Percentiles rank a stretch among this genome's conserved stretches.
phyloP scores from a whole-genome alignment of 306 rosid species.

The Nissolia schottii region DNA sequence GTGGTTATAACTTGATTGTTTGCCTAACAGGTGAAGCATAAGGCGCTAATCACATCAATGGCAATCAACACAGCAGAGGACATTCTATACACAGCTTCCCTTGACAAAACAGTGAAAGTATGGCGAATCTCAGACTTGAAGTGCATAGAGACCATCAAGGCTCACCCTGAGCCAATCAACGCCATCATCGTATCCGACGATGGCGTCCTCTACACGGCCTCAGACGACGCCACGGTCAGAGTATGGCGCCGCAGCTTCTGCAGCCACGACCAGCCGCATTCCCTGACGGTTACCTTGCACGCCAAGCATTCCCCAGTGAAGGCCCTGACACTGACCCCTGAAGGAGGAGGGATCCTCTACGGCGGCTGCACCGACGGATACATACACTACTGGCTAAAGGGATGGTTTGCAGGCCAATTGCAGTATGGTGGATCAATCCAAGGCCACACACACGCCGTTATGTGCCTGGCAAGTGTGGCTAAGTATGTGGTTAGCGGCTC shows the following conservation, averaged over 20 bases:
- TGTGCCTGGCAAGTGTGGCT: constrained; percentile 61
- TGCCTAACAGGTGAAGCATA: constrained; percentile 65
- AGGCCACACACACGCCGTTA: constrained; percentile 87
- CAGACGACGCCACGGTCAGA: constrained; percentile 73
- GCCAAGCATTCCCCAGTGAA: constrained; percentile 79
- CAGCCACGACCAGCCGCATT: constrained; percentile 61
- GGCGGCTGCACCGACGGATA: constrained; percentile 93
- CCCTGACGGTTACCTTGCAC: constrained; percentile 68
- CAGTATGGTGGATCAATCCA: constrained; percentile 89
- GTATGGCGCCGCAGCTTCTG: constrained; percentile 84
- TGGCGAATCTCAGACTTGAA: constrained; percentile 85
- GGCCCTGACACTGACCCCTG: constrained; percentile 47
- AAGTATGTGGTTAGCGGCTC: constrained; percentile 76
- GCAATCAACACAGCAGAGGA: constrained; percentile 69
- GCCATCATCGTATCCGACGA: constrained; percentile 56
- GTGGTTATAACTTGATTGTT: not conserved
- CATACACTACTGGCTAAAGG: constrained; percentile 82
- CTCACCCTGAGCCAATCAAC: constrained; percentile 66
- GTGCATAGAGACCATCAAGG: constrained; percentile 85
- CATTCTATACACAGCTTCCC: constrained; percentile 76
- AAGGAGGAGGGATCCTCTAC: constrained; percentile 51
- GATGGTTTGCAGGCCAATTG: constrained; percentile 76
- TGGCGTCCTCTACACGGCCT: constrained; percentile 80
- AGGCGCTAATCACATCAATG: constrained; percentile 74
- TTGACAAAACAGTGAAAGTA: constrained; percentile 77